Evolutionary conservation across 2,329 filamentous ascomycete species (phyloP).

Genomic region (Thelonectria discophora): DNA sequence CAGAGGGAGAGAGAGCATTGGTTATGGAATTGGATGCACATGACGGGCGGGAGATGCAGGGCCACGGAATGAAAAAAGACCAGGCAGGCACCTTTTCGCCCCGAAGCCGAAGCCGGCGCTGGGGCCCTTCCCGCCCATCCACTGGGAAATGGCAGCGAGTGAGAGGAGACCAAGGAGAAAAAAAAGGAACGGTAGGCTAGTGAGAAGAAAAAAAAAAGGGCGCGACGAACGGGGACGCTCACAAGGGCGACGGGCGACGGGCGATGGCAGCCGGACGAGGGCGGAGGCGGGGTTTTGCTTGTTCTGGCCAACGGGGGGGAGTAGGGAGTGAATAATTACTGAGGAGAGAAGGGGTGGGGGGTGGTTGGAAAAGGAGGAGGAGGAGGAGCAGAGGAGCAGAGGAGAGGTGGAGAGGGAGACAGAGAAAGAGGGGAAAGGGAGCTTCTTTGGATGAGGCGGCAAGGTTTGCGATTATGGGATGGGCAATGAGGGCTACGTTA

Average conservation of each 20-base stretch:
- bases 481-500: neutral
- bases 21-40: conserved; percentile 12
- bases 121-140: too few relatives aligned
- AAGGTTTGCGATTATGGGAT: conserved; percentile 30
- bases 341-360: neutral
- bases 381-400: too few relatives aligned
- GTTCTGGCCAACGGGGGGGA: too few relatives aligned
- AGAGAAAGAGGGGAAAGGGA: too few relatives aligned
- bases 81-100: too few relatives aligned
- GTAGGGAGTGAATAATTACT: too few relatives aligned
- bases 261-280: neutral
- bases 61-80: too few relatives aligned
- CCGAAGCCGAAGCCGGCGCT: too few relatives aligned
- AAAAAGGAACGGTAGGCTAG: neutral
- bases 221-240: neutral
- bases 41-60: conserved; percentile 14
- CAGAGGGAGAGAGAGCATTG: neutral
- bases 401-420: too few relatives aligned
- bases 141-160: too few relatives aligned
- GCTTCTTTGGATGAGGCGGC: conserved; percentile 25
- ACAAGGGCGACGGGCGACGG: neutral
- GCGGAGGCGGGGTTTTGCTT: neutral
- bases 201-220: too few relatives aligned
- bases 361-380: neutral
- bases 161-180: neutral